Conservation (phyloP, 2,329 filamentous ascomycete species). For the Sarocladium kiliense region DNA sequence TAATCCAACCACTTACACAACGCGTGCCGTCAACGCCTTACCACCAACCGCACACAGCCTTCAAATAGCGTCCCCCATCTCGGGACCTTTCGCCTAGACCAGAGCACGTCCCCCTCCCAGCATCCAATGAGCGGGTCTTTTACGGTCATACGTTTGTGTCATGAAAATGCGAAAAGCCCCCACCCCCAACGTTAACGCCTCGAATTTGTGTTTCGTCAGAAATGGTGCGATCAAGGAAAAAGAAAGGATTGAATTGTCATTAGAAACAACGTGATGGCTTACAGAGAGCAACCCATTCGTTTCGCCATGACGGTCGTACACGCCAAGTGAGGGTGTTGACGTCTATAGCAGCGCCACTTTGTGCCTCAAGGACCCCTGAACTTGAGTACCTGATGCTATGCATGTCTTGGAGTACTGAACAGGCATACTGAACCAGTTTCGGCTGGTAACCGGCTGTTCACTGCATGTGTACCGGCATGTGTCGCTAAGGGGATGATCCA, state of each 20-base stretch:
- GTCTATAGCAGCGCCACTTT: too few relatives aligned
- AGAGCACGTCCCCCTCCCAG: not conserved
- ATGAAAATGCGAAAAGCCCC: not conserved
- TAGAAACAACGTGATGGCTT: too few relatives aligned
- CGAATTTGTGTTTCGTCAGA: not conserved
- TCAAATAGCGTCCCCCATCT: not conserved
- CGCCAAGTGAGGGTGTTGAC: too few relatives aligned
- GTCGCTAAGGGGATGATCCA: too few relatives aligned
- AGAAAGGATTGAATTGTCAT: not conserved
- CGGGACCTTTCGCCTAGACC: not conserved
- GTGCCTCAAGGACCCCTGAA: too few relatives aligned
- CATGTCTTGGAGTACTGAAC: not conserved
- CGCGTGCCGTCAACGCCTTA: not conserved
- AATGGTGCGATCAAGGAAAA: not conserved
- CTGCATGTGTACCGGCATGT: too few relatives aligned
- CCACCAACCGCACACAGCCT: not conserved
- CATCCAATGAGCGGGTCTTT: not conserved
- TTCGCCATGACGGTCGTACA: too few relatives aligned
- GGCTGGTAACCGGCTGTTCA: not conserved
- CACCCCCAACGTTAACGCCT: not conserved
- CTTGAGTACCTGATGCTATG: not conserved
- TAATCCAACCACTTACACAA: constrained; percentile 2
- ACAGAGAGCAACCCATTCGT: too few relatives aligned
- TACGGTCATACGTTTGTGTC: constrained; percentile 4
- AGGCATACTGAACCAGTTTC: not conserved